Conservation (phyloP, 352 stramenopile genomes). For the Pythium sp. region DNA sequence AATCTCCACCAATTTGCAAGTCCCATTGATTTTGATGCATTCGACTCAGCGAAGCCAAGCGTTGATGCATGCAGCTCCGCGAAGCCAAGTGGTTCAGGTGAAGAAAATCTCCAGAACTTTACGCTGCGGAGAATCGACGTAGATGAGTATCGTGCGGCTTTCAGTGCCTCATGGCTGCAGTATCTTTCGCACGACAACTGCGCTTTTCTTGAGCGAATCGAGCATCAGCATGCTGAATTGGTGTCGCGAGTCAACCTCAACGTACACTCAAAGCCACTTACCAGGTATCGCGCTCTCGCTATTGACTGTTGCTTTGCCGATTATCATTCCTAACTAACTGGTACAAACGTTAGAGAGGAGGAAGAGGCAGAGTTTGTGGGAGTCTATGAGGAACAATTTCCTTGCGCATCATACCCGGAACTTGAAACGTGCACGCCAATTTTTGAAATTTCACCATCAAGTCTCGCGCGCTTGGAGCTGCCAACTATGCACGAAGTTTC, state of each 20-base stretch:
- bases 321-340: background rate
- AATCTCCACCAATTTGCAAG: background rate
- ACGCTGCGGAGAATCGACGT: background rate
- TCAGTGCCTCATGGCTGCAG: background rate
- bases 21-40: background rate
- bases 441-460: background rate
- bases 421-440: background rate
- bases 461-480: background rate
- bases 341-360: background rate
- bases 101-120: background rate
- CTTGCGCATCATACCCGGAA: background rate
- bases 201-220: background rate
- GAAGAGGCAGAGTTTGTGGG: background rate
- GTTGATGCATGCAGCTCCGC: too few relatives aligned
- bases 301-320: background rate
- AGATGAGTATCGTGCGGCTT: background rate
- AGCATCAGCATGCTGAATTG: background rate
- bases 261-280: background rate
- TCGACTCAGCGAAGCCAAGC: background rate
- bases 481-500: background rate
- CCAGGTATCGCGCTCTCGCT: background rate
- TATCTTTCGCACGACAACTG: background rate
- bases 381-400: background rate
- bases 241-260: background rate
- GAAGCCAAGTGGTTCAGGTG: background rate